These are phyloP conservation scores for Astrothelium macrocarpum DNA, from an alignment of 495 filamentous ascomycete genomes.

Conservation along the genomic window DNA sequence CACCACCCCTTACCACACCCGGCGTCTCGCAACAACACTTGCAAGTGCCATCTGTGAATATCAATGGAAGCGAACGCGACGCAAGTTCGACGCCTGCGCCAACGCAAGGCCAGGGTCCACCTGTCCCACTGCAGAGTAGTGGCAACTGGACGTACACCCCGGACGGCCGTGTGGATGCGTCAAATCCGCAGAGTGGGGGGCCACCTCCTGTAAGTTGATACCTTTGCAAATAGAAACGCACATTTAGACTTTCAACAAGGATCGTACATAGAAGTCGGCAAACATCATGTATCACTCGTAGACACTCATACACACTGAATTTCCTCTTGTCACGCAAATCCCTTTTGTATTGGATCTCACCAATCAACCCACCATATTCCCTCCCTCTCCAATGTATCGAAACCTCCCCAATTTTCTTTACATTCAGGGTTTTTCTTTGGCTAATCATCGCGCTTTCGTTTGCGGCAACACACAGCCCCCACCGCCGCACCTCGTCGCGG, in stretches of 20 bases:
- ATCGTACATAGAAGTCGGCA: no score
- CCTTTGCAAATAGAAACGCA: no score
- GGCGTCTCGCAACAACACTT: slow-evolving; percentile 15
- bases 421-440: slow-evolving; percentile 14
- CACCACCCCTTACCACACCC: slow-evolving; percentile 41
- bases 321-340: no score
- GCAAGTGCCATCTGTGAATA: neutral
- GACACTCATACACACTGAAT: no score
- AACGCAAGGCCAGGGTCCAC: slow-evolving; percentile 15
- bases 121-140: slow-evolving; percentile 15
- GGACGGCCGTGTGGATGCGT: slow-evolving; percentile 8
- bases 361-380: no score
- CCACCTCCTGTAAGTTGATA: slow-evolving; percentile 18
- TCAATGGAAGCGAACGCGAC: neutral
- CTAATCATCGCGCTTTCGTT: slow-evolving; percentile 17
- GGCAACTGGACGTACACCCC: slow-evolving; percentile 12
- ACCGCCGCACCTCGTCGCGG: slow-evolving; percentile 65
- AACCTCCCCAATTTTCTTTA: no score
- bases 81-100: slow-evolving; percentile 5
- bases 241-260: no score
- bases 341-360: no score
- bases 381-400: no score
- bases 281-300: no score
- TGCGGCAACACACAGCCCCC: slow-evolving; percentile 52
- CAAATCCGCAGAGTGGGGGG: slow-evolving; percentile 8